These are phyloP conservation scores for Ceratocystiopsis brevicomis DNA, from an alignment of 2,329 filamentous ascomycete species.

Conservation along the genomic window DNA sequence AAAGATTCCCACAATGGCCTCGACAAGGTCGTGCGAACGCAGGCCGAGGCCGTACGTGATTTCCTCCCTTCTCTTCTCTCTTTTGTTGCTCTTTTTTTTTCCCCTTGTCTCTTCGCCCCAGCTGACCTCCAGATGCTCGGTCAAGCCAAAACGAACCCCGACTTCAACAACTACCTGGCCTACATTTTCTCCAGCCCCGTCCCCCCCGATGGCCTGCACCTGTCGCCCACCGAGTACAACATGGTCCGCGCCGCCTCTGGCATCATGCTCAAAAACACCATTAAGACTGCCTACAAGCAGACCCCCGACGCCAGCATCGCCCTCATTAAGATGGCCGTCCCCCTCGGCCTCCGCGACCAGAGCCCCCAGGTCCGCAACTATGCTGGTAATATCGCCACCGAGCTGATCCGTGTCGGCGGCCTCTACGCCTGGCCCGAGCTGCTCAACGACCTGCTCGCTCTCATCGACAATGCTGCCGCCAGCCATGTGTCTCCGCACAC, in stretches of 20 bases:
- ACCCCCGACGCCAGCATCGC: slow-evolving; percentile 55
- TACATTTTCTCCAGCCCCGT: slow-evolving; percentile 65
- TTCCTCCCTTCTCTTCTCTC: neutral
- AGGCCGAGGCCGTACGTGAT: slow-evolving; percentile 62
- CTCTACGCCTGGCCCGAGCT: slow-evolving; percentile 83
- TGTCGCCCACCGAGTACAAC: slow-evolving; percentile 44
- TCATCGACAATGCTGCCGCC: slow-evolving; percentile 52
- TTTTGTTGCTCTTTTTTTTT: too few species aligned
- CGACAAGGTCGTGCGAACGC: slow-evolving; percentile 63
- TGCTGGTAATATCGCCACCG: slow-evolving; percentile 84
- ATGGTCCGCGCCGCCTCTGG: slow-evolving; percentile 72
- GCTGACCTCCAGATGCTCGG: slow-evolving; percentile 55
- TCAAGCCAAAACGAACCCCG: slow-evolving; percentile 71
- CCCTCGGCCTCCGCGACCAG: slow-evolving; percentile 63
- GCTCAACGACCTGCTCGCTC: slow-evolving; percentile 59
- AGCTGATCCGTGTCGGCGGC: slow-evolving; percentile 68
- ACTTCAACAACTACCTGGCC: slow-evolving; percentile 93
- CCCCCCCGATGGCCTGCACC: slow-evolving; percentile 39
- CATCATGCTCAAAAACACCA: slow-evolving; percentile 90
- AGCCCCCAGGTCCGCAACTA: slow-evolving; percentile 71
- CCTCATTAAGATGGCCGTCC: slow-evolving; percentile 62
- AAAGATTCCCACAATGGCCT: slow-evolving; percentile 81
- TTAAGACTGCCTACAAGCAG: slow-evolving; percentile 54
- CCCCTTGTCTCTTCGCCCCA: too few species aligned
- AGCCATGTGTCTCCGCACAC: slow-evolving; percentile 47